Conservation (phyloP, 768 basidiomycete species). For the Phanerodontia chrysosporium region DNA sequence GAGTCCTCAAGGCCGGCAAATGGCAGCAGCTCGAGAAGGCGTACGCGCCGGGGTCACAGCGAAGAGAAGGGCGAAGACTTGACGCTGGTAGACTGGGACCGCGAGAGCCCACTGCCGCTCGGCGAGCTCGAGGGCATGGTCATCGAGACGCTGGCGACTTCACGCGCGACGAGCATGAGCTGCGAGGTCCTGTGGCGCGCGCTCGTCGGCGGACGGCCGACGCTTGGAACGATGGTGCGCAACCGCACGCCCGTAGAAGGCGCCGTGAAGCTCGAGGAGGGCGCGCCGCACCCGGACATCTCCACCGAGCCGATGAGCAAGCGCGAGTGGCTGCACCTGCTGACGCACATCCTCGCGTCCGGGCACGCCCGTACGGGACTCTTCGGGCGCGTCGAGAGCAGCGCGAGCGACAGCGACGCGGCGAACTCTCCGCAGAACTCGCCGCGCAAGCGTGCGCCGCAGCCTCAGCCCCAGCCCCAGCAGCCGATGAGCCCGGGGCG, state of each 20-base stretch:
- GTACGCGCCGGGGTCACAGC: neutral
- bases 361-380: conserved; percentile 48
- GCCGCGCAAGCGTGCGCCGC: neutral
- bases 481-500: neutral
- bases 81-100: neutral
- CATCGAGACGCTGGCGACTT: conserved; percentile 67
- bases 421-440: neutral
- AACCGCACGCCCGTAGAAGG: neutral
- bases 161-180: conserved; percentile 64
- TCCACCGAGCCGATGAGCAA: conserved; percentile 3
- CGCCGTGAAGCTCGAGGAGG: neutral
- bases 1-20: neutral
- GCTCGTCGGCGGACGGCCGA: conserved; percentile 50
- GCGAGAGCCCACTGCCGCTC: conserved; percentile 6
- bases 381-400: conserved; percentile 70
- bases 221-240: conserved; percentile 28
- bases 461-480: conserved; percentile 24
- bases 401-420: conserved; percentile 28
- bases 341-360: conserved; percentile 46
- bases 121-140: conserved; percentile 59
- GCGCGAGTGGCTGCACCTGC: conserved; percentile 44
- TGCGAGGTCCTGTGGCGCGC: conserved; percentile 47
- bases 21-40: neutral
- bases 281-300: neutral
- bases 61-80: neutral